Evolutionary conservation across 1,139 yeast species (phyloP).

Genomic region (Suhomyces atakaporum): DNA sequence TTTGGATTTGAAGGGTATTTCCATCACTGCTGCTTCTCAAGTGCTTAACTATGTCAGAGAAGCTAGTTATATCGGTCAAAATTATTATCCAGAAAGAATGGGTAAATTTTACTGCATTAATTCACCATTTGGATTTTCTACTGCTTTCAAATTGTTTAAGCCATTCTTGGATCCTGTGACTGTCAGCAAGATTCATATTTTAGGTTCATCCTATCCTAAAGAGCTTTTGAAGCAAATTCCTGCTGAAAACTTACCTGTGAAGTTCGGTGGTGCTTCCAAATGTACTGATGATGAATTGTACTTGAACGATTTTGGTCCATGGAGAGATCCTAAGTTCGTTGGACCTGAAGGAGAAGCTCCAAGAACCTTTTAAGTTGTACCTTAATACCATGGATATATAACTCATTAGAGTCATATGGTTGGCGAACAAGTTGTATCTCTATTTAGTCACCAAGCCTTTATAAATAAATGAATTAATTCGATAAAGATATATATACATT

Average conservation of each 20-base stretch:
- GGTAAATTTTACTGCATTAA: constrained; percentile 94
- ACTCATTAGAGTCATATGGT: too few relatives aligned
- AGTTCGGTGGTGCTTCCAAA: constrained; percentile 82
- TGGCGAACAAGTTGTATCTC: not conserved
- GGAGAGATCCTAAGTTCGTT: constrained; percentile 86
- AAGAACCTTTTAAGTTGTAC: constrained; percentile 35
- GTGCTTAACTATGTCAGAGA: constrained; percentile 88
- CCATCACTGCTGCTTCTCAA: constrained; percentile 78
- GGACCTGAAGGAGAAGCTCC: constrained; percentile 91
- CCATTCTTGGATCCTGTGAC: constrained; percentile 97
- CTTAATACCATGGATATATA: too few relatives aligned
- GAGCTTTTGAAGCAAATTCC: constrained; percentile 93
- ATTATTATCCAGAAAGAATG: constrained; percentile 99
- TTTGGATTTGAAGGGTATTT: constrained; percentile 91
- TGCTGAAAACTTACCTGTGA: constrained; percentile 83
- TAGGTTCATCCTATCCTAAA: constrained; percentile 75
- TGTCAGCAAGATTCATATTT: constrained; percentile 90
- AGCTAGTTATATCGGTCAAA: constrained; percentile 93
- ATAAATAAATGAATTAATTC: not conserved
- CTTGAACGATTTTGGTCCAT: constrained; percentile 91
- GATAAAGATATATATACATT: not conserved
- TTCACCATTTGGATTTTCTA: constrained; percentile 96
- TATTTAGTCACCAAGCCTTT: not conserved
- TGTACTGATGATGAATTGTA: constrained; percentile 78
- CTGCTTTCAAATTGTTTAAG: constrained; percentile 88